Base-by-base conservation (phyloP, 2,329 filamentous ascomycete species). In the Coniochaeta sp. region DNA sequence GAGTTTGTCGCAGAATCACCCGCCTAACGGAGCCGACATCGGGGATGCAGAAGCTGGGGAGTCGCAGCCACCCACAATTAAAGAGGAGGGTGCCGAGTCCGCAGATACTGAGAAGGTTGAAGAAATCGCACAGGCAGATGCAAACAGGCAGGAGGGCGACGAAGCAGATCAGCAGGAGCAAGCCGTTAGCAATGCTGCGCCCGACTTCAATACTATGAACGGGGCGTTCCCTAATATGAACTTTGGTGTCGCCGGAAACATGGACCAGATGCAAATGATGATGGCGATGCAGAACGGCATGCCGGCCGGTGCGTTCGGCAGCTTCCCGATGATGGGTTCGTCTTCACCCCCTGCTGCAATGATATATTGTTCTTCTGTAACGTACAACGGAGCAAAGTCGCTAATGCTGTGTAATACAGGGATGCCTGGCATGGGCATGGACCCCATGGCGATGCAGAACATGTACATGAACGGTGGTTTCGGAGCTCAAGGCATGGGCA, bases 251-350 rank as follows among this genome's bases (percentile, higher is more conserved):
- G 80, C 81, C 63, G 83, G 82, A 61, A 86, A 89, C 67, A 87
- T 90, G 74, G 89, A 86, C 70, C 86, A 89, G 79, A 90, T 93
- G 86, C 88, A 90, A 73, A 85, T 85, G 86, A 84, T 90, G 87
- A 88, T 89, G 86, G 79, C 85, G 74, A 83, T 91, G 89, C 82
- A 89, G 74, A 83, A 89, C 68, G 83, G 84, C 66, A 87, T 87
- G 81, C 78, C 77, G 52, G 72, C 78, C 32, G 79, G 76, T 65
- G 75, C 75, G 2, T 87, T 86, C 68, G 79, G 79, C 61, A 77
- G 77, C 62, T 88, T 88, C 69, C 81, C 89, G 58, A 91, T 93
- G 86, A 96, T 97, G 90, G 90, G 93, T 97, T 84, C 72, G 90
- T 81, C 55, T 19, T 19, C 9, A 22, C n/a, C 26, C 22, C 47